Evolutionary conservation across 345 rosid species (phyloP), one percentile per base, ranked within the genome.

Genomic region (Excoecaria agallocha): DNA sequence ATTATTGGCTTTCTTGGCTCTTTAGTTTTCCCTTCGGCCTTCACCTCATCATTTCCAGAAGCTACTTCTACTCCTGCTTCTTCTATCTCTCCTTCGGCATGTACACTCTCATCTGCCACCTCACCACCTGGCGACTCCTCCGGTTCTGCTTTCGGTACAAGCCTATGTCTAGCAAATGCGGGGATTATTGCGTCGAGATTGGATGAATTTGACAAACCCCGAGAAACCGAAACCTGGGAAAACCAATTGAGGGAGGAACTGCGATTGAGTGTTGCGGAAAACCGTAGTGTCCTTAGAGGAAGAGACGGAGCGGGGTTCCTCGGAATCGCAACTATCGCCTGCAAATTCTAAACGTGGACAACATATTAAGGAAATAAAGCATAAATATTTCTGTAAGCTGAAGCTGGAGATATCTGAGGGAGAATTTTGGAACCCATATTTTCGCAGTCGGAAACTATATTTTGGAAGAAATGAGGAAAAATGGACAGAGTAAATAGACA

Each of bases 351-450:
- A 62, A 22, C 3, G 12, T n/a, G 60, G 19, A 24, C 2, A 49
- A 13, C 39, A 30, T 20, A 41, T 3, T 45, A 10, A 2, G 25
- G 5, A 45, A 57, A 68, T 3, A 39, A 19, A 3, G 5, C 15
- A 2, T 8, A 43, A 12, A 41, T 5, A 41, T 10, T 3, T 2
- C 4, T 51, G 30, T 6, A 10, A 56, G 12, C 1, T 49, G 6
- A 54, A 13, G 17, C 16, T 48, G 66, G 5, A 19, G 12, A 77
- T 70, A 88, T 93, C 89, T 89, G 95, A 74, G 91, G 87, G 52
- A 90, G 87, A 78, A 90, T 80, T 65, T 87, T 89, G 67, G 87
- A 84, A 62, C 81, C 88, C 93, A 86, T 85, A 63, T n/a, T 30
- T 4, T n/a, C 1, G 3, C 8, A 20, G 37, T 2, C 30, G 22